Evolutionary conservation across 768 basidiomycete species (phyloP).

Genomic region (Crucibulum laeve): DNA sequence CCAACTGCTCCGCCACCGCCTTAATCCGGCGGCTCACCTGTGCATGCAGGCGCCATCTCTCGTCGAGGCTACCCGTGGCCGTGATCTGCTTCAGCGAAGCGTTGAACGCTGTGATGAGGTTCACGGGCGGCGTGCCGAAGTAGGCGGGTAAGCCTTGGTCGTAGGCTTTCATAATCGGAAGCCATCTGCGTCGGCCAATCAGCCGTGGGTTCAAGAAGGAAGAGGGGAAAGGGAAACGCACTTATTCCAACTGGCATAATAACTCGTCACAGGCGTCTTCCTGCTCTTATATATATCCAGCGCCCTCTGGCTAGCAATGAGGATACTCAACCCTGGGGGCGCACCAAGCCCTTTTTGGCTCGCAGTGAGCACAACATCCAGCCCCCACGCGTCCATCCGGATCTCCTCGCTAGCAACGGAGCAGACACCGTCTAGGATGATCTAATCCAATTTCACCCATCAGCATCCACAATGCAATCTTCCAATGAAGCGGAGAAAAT

Average conservation of each 20-base stretch:
- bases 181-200: conserved; percentile 45
- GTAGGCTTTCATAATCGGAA: conserved; percentile 86
- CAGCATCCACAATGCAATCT: conserved; percentile 22
- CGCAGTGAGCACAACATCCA: conserved; percentile 78
- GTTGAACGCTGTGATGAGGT: conserved; percentile 81
- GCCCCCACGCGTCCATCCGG: conserved; percentile 80
- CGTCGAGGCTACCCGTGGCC: conserved; percentile 53
- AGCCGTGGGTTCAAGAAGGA: neutral
- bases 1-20: conserved; percentile 53
- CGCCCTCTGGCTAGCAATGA: conserved; percentile 70
- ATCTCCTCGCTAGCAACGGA: conserved; percentile 92
- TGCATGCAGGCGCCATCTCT: conserved; percentile 68
- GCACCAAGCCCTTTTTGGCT: conserved; percentile 86
- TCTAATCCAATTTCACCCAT: no score
- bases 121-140: conserved; percentile 87
- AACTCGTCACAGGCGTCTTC: conserved; percentile 56
- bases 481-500: neutral
- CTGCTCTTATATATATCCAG: conserved; percentile 53
- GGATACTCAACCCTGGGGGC: conserved; percentile 82
- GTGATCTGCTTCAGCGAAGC: conserved; percentile 71
- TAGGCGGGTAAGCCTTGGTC: conserved; percentile 71
- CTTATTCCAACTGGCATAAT: conserved; percentile 87
- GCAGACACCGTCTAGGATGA: conserved; percentile 87
- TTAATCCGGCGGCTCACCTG: conserved; percentile 63
- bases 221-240: conserved; percentile 17